Base-by-base conservation (phyloP, 805 yeast species). In the Kazachstania viticola region DNA sequence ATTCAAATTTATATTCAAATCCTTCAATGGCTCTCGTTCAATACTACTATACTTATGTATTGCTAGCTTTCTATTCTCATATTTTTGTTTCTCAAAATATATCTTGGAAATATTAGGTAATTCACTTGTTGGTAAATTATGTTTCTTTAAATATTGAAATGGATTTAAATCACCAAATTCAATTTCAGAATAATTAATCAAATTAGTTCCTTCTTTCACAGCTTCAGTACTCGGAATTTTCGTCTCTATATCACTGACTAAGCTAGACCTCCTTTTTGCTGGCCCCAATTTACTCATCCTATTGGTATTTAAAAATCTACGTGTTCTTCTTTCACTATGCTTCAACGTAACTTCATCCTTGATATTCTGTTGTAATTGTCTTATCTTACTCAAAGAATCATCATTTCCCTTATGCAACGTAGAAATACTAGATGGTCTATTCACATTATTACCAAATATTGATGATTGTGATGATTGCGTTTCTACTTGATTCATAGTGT, bases 151-250 rank as follows among this genome's bases (percentile, higher is more conserved):
- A 37, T 59, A 62, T 38, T 61, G 64, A 25, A 59, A 58, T 8
- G 66, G 66, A 36, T 61, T 62, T 32, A 61, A 40, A 5, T 58
- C 59, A 28, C 59, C 61, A 42, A 61, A 58, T 14, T 60, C 59
- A 27, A 51, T 44, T 2, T 30, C 29, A 3, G 40, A 34, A 29
- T 45, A 45, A 29, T 45, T 37, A 21, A 32, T 31, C 5, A 17
- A 9, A 11, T 18, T 24, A 13, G 12, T 6, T 15, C 13, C 27
- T 17, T 26, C 14, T 14, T 21, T 24, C 5, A 15, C 27, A 13
- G 12, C 21, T 9, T 31, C 17, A 3, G n/a, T 28, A 11, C 29
- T 15, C 11, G 28, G 29, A 9, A 14, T 29, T n/a, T 16, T 14
- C n/a, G 6, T 21, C 9, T 19, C 16, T 7, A 15, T 19, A 17